Evolutionary conservation across 176 grass and related monocot species (phyloP), one percentile per base, ranked within the genome.

Genomic region (Oryza glumipatula): DNA sequence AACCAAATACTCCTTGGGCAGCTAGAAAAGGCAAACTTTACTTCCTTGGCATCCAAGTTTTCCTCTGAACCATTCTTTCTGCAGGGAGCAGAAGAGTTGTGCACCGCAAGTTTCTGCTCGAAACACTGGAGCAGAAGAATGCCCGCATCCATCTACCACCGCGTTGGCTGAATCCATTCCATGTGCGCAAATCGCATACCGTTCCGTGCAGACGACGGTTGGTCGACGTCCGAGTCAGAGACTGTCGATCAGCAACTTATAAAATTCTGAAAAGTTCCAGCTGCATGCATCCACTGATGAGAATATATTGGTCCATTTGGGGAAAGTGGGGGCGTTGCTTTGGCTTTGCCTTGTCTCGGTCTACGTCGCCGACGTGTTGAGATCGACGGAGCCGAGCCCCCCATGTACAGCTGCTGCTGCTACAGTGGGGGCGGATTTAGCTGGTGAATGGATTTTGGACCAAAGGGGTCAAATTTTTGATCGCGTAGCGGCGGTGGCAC

Each of bases 1-100:
- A 23, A 63, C 6, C 70, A 48, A 48, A 13, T 71, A 71, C 22
- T 32, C 30, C 30, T 32, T 61, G 56, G 9, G 68, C 68, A 70
- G 24, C 28, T 9, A 56, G 23, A 33, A 67, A 74, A 75, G 71
- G 22, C 43, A 6, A 4, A 15, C 76, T 67, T 52, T 49, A 47
- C 28, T 80, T 73, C 68, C 84, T 49, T 80, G 84, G 10, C 66
- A 65, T 15, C 66, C 80, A 88, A 65, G 73, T 60, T 72, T 41
- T 65, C 66, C 6, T 83, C 39, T 19, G 11, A 5, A 22, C 35
- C 65, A 7, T 13, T 65, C 24, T 17, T 32, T 6, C 13, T 77
- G 52, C 33, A 43, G 51, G 7, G 35, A n/a, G 19, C 5, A 63
- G 58, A n/a, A 63, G 58, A 65, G 15, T 63, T 77, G 32, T 77